Evolutionary conservation across 164 flowering plant species (phyloP).

Genomic region (Tetracentron sinense): DNA sequence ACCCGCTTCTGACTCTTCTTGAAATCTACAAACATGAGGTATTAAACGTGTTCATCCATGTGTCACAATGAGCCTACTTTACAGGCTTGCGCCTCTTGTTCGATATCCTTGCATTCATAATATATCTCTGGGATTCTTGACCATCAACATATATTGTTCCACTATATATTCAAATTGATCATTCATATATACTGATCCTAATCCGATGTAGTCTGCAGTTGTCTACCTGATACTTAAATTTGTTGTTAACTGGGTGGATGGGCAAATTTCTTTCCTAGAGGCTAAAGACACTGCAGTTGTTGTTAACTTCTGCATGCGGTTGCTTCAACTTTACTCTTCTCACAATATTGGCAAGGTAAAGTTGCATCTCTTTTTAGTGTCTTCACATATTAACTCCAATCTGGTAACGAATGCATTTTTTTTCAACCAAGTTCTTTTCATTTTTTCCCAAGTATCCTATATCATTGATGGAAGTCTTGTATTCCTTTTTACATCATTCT

Average conservation of each 20-base stretch:
- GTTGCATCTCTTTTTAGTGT: not conserved
- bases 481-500: not conserved
- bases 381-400: not conserved
- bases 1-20: constrained; percentile 56
- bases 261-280: constrained; percentile 82
- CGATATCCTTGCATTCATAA: not conserved
- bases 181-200: constrained; percentile 20
- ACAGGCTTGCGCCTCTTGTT: not conserved
- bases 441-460: not conserved
- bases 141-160: not conserved
- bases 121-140: not conserved
- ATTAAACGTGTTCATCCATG: constrained; percentile 8
- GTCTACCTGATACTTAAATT: constrained; percentile 78
- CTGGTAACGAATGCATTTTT: not conserved
- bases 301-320: constrained; percentile 74
- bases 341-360: constrained; percentile 94
- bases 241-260: constrained; percentile 92
- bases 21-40: constrained; percentile 92
- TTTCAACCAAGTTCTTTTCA: not conserved
- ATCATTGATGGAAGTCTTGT: not conserved
- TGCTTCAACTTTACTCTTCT: constrained; percentile 87
- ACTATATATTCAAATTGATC: not conserved
- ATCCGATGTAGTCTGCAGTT: constrained; percentile 74
- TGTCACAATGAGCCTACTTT: too few relatives aligned
- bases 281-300: constrained; percentile 67